Conservation (phyloP, 257 asterid species). For the Nicotiana obtusifolia region DNA sequence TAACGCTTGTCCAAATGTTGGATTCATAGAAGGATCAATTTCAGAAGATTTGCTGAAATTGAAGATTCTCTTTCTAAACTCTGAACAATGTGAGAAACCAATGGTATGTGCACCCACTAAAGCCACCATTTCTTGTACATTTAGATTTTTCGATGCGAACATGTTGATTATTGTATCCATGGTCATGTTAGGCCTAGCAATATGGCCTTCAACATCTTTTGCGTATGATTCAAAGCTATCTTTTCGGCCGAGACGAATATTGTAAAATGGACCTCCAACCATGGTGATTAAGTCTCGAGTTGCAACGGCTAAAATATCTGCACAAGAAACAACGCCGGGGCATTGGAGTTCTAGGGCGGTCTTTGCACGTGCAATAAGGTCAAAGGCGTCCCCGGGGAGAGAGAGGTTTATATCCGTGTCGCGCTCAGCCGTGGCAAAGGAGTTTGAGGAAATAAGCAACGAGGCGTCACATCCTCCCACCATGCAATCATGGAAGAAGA, state of each 20-base stretch:
- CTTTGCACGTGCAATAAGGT: slow-evolving; percentile 52
- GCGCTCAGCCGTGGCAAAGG: slow-evolving; percentile 49
- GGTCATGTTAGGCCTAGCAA: slow-evolving; percentile 61
- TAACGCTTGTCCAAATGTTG: slow-evolving; percentile 40
- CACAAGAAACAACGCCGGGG: slow-evolving; percentile 72
- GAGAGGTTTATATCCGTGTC: slow-evolving; percentile 57
- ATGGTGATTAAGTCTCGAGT: slow-evolving; percentile 60
- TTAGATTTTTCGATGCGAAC: slow-evolving; percentile 38
- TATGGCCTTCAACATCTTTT: slow-evolving; percentile 61
- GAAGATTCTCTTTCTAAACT: slow-evolving; percentile 54
- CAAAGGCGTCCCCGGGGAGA: slow-evolving; percentile 89
- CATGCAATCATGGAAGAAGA: slow-evolving; percentile 89
- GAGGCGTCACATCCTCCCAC: slow-evolving; percentile 93
- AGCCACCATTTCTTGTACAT: slow-evolving; percentile 65
- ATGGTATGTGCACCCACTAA: slow-evolving; percentile 77
- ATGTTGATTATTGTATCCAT: slow-evolving; percentile 36
- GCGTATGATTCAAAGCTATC: slow-evolving; percentile 46
- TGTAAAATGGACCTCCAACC: slow-evolving; percentile 77
- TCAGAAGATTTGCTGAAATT: slow-evolving; percentile 28
- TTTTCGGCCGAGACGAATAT: slow-evolving; percentile 52
- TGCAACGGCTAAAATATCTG: slow-evolving; percentile 75
- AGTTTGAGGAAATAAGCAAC: slow-evolving; percentile 53
- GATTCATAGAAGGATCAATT: slow-evolving; percentile 58
- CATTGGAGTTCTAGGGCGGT: slow-evolving; percentile 69
- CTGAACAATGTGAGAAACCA: slow-evolving; percentile 75